Base-by-base conservation (phyloP, 2,329 filamentous ascomycete species). In the Pseudogymnoascus sp. region DNA sequence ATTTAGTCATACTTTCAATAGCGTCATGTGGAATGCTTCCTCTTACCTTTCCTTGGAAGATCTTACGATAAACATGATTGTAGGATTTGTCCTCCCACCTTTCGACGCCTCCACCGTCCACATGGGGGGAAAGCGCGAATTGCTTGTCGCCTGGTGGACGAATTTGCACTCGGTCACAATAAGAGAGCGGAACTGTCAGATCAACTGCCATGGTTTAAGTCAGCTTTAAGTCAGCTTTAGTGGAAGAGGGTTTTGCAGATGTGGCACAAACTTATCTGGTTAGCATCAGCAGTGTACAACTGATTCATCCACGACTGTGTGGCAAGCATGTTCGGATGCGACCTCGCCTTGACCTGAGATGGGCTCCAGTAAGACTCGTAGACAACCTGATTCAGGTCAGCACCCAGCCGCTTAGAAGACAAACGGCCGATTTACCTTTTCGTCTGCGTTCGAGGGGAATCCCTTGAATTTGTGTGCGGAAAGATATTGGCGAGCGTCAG, bases 21-120 rank as follows among this genome's bases (percentile, higher is more conserved):
- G 6, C 29, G 29, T 31, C 23, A 26, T 31, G 29, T 31, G 29
- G 69, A 96, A 89, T 71, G 91, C 91, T 1, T 80, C 73, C 68
- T 93, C 89, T 91, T 91, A 96, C 0, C 54, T 79, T 75, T 0
- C 91, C 91, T 18, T 82, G 75, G 63, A 91, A 86, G 10, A 96
- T 81, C 31, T 80, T 75, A 64, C 87, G 82, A 74, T 95, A 96
- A 5, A 92, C 88, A 2, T 79, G 77, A 21, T 86, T 81, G 67
- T 91, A 91, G 1, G 87, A 87, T 0, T 81, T 75, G 42, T 77
- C 78, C 73, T 90, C 87, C 88, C 88, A 91, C 2, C 88, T 80
- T 75, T 91, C 88, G 2, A 90, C 81, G 59, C 86, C 88, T 18
- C 88, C 88, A 29, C 87, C 86, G 68, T 91, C 88, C 1, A 87